Evolutionary conservation across 2,329 filamentous ascomycete species (phyloP).

Genomic region (Exserohilum rostratum): DNA sequence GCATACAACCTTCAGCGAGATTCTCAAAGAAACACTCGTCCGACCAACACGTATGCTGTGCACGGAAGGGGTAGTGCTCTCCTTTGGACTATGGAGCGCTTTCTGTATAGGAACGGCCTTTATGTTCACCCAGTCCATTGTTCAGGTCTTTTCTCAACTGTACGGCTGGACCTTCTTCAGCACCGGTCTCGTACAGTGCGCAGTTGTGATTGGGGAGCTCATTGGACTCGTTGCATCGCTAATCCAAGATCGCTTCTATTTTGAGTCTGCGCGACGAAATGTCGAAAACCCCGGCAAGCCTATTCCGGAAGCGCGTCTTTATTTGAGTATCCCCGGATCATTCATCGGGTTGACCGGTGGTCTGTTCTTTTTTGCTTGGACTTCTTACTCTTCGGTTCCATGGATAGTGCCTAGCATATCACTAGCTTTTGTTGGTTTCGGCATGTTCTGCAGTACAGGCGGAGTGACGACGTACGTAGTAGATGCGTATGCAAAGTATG

Average conservation of each 20-base stretch:
- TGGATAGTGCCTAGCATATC: conserved; percentile 58
- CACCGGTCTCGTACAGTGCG: conserved; percentile 54
- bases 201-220: conserved; percentile 55
- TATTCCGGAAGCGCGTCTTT: conserved; percentile 55
- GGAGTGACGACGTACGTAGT: conserved; percentile 57
- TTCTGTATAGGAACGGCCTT: conserved; percentile 57
- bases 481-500: conserved; percentile 58
- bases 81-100: conserved; percentile 56
- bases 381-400: conserved; percentile 49
- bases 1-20: conserved; percentile 35
- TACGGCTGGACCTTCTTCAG: conserved; percentile 52
- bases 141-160: conserved; percentile 49
- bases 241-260: conserved; percentile 49
- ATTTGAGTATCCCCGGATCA: conserved; percentile 51
- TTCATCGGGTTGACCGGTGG: conserved; percentile 57
- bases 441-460: conserved; percentile 55
- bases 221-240: conserved; percentile 50
- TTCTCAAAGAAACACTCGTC: conserved; percentile 48
- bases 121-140: conserved; percentile 58
- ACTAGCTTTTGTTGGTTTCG: conserved; percentile 57
- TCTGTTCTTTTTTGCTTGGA: conserved; percentile 61
- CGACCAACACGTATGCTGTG: conserved; percentile 51
- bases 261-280: conserved; percentile 50
- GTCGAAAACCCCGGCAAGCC: conserved; percentile 47
- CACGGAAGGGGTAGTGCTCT: conserved; percentile 58